These are phyloP conservation scores for Bacidia gigantensis DNA, from an alignment of 495 filamentous ascomycete genomes.

Conservation along the genomic window DNA sequence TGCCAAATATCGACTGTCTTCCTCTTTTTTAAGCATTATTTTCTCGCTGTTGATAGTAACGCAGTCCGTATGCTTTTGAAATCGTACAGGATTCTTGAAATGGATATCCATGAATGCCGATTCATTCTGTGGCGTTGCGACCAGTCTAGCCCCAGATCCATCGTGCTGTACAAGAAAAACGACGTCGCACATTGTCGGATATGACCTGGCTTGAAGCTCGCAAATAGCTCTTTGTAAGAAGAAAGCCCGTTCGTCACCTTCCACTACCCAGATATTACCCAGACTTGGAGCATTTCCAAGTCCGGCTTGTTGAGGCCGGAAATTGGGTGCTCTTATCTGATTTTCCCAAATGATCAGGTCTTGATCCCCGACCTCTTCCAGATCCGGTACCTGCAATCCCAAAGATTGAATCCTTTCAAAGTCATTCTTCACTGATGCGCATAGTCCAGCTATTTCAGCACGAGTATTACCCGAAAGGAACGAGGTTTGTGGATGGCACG, in stretches of 20 bases:
- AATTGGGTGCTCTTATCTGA: conserved; percentile 5
- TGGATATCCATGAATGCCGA: not conserved
- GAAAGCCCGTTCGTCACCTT: conserved; percentile 12
- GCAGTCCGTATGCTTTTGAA: not conserved
- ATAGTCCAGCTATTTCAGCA: conserved; percentile 4
- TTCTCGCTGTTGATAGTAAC: not conserved
- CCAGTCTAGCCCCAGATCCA: not conserved
- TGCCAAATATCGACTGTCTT: not conserved
- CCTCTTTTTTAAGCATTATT: not conserved
- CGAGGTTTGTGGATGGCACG: conserved; percentile 3
- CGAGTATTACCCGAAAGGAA: not conserved
- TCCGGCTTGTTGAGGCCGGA: conserved; percentile 6
- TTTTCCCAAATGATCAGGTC: conserved; percentile 22
- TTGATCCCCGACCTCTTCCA: conserved; percentile 5
- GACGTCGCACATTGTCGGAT: conserved; percentile 5
- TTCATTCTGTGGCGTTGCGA: conserved; percentile 7
- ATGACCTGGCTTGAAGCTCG: not conserved
- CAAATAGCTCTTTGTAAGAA: conserved; percentile 14
- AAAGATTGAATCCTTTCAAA: conserved; percentile 1
- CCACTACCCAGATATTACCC: conserved; percentile 6
- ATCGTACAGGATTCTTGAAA: not conserved
- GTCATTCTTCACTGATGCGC: conserved; percentile 1
- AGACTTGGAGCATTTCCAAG: not conserved
- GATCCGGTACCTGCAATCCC: conserved; percentile 10
- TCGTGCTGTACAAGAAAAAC: conserved; percentile 10